Evolutionary conservation across 345 rosid species (phyloP), one percentile per base, ranked within the genome.

Genomic region (Carallia brachiata): DNA sequence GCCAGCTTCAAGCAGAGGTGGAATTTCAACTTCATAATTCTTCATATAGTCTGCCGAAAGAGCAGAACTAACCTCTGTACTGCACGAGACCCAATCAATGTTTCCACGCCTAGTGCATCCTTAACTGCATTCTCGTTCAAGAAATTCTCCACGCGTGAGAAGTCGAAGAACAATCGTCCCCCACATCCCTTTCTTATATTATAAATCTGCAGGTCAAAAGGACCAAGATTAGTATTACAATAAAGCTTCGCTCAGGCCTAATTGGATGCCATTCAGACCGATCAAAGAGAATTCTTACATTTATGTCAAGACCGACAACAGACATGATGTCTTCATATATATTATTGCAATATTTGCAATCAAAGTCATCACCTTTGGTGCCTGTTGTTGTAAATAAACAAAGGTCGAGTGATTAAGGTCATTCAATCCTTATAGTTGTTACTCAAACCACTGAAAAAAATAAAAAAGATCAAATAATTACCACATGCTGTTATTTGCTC

Each of bases 1-100:
- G 54, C 97, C 97, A 62, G 83, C 90, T 39, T 92, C 88, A 7
- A 94, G 87, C 34, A 90, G 87, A 6, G 71, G 70, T 5, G 99
- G 97, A 60, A 94, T 90, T 30, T 86, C 90, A 4, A 62, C 85
- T 70, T 81, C 93, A 5, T 84, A 84, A 75, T 94, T 87, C 69
- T 23, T 23, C 23, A 23, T 23, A 23, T 23, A 23, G 23, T 23
- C 23, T 23, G 23, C 23, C 23, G 23, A 23, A 23, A 23, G 23
- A 23, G 23, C 23, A 23, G 23, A 23, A 23, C 23, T 23, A 23
- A 23, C 23, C 23, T 23, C 23, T 23, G 23, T 23, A 23, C 23
- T 23, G 23, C 23, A 23, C 23, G 23, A 23, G 23, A 23, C 23
- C 23, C 23, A 23, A 23, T 23, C 23, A 23, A 23, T 23, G 23